phyloP scores from a whole-genome alignment of 257 asterid species.

The Solanum pimpinellifolium region DNA sequence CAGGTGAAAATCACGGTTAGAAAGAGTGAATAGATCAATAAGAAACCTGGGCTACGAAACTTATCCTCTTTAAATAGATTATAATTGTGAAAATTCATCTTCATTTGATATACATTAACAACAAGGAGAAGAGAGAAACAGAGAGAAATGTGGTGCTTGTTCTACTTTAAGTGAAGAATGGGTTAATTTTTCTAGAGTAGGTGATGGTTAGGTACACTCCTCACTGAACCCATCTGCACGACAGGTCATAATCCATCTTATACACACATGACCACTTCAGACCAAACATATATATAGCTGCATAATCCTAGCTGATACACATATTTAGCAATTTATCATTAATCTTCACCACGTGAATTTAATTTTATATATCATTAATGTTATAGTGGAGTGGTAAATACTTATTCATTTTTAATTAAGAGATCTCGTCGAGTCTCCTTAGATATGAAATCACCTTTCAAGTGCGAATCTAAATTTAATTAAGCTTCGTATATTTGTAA shows the following conservation, averaged over 20 bases:
- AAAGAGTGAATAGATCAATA: constrained; percentile 1
- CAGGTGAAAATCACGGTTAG: background rate
- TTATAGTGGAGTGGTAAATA: no score
- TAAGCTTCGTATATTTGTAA: no score
- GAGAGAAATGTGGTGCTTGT: background rate
- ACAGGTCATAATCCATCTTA: background rate
- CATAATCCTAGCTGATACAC: background rate
- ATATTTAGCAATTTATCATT: background rate
- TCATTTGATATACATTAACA: background rate
- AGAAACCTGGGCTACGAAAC: background rate
- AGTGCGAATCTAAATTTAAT: no score
- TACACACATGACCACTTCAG: background rate
- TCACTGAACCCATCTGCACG: background rate
- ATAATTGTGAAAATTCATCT: background rate
- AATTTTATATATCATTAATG: no score
- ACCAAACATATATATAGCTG: background rate
- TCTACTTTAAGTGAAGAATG: background rate
- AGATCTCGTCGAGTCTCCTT: rapidly evolving
- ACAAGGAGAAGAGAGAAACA: background rate
- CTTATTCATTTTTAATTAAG: no score
- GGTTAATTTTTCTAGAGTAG: background rate
- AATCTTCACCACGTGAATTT: no score
- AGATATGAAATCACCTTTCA: no score
- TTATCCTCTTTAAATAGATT: background rate
- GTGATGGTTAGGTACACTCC: background rate